phyloP scores from a whole-genome alignment of 2,329 filamentous ascomycete genomes.

The Monilinia fructigena region DNA sequence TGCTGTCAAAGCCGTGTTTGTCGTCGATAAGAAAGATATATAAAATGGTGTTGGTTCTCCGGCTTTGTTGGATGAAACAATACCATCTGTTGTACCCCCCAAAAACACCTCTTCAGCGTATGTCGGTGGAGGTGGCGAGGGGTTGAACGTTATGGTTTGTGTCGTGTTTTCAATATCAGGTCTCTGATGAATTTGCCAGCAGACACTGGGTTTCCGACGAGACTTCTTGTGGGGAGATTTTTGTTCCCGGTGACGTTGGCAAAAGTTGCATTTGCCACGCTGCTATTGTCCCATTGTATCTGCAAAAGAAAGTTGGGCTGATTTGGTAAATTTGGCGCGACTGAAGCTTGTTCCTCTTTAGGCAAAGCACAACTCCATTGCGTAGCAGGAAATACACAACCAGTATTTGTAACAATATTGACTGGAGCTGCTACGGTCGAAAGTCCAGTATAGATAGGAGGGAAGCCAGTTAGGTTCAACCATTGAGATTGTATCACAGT shows the following conservation, averaged over 20 bases:
- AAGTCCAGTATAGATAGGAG: conserved; percentile 81
- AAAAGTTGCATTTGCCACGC: conserved; percentile 46
- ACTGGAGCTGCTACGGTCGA: conserved; percentile 75
- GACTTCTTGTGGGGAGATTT: conserved; percentile 30
- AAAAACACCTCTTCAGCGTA: conserved; percentile 72
- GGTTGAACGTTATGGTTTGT: conserved; percentile 44
- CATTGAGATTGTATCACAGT: conserved; percentile 53
- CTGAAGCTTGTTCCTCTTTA: conserved; percentile 68
- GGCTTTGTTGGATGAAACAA: conserved; percentile 64
- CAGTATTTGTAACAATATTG: conserved; percentile 60
- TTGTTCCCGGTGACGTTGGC: conserved; percentile 40
- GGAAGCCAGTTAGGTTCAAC: conserved; percentile 83
- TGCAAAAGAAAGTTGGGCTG: conserved; percentile 79
- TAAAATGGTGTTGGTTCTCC: conserved; percentile 89
- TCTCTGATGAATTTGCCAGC: conserved; percentile 39
- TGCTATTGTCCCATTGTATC: conserved; percentile 69
- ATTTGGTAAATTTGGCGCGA: conserved; percentile 61
- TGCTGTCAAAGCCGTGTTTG: conserved; percentile 38
- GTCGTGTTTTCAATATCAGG: conserved; percentile 37
- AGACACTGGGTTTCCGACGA: conserved; percentile 38
- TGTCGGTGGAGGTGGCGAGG: conserved; percentile 48
- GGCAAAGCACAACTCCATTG: conserved; percentile 86
- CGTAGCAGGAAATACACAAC: conserved; percentile 69
- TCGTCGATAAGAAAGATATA: conserved; percentile 65
- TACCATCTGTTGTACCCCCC: conserved; percentile 79